Evolutionary conservation across 2,329 filamentous ascomycete species (phyloP), one percentile per base, ranked within the genome.

Genomic region (Aspergillus pseudotamarii): DNA sequence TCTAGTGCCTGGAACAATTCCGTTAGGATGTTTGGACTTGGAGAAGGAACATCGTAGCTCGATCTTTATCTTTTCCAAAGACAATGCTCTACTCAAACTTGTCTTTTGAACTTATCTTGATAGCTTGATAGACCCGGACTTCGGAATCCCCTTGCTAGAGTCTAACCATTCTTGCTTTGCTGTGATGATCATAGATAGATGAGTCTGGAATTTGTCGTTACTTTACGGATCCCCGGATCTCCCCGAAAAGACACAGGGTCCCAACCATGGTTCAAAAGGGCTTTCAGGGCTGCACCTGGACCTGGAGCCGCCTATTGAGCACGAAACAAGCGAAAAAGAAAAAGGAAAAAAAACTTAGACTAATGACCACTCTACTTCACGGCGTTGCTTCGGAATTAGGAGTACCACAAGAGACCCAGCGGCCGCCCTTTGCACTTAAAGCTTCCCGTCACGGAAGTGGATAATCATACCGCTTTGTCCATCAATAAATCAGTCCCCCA

Each of bases 1-100:
- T 59, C 36, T 61, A 85, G 83, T 30, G 90, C 92, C 5, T 96
- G 92, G 92, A 85, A 80, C 51, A 97, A 97, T 76, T 95, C 92
- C 0, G 84, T 89, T 61, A 83, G 83, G 65, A 92, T 97, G 74
- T 97, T 97, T 81, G 89, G 88, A 0, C 76, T 96, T 48, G 89
- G 87, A 0, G 84, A 85, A 68, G 64, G 73, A 34, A 54, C 58
- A 28, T 38, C 55, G 32, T 70, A 63, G 53, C 19, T 41, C 36
- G 26, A 19, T 32, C 45, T n/a, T 26, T 26, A 50, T 38, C 36
- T 21, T 26, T 34, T 12, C 51, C 28, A 36, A 55, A 41, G 21
- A 38, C n/a, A 21, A 21, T 16, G 21, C 32, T 23, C 21, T 55
- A 16, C 23, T 32, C 51, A 55, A 38, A 38, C 51, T 55, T 55